Percentiles rank a stretch among this genome's conserved stretches.
These are phyloP conservation scores for Alternaria dauci DNA, from an alignment of 2,329 filamentous ascomycete genomes.

Conservation along the genomic window DNA sequence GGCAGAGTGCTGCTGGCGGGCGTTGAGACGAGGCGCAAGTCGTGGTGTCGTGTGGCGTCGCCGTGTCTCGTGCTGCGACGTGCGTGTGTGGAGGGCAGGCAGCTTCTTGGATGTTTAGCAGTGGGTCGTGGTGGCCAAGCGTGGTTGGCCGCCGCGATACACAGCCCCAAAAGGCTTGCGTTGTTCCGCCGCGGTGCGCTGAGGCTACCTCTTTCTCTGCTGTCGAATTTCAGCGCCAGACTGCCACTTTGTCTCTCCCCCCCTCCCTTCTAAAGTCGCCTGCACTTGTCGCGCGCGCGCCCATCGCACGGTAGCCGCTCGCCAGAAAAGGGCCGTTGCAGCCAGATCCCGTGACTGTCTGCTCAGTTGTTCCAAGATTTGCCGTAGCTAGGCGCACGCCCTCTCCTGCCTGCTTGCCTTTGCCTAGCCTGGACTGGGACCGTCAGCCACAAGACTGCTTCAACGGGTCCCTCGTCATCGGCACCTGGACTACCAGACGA, in stretches of 20 bases:
- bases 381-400: neutral
- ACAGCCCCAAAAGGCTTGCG: conserved; percentile 20
- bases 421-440: conserved; percentile 10
- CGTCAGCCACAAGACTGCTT: conserved; percentile 16
- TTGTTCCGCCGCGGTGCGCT: conserved; percentile 10
- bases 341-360: conserved; percentile 3
- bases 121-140: conserved; percentile 13
- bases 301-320: neutral
- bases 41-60: conserved; percentile 12
- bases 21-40: neutral
- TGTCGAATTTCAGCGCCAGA: neutral
- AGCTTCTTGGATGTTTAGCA: conserved; percentile 8
- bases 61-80: conserved; percentile 11
- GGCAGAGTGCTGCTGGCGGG: conserved; percentile 6
- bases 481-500: conserved; percentile 13
- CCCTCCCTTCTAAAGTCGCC: neutral
- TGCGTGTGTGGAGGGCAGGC: conserved; percentile 5
- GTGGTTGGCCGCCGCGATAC: conserved; percentile 13
- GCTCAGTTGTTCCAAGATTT: neutral
- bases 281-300: neutral
- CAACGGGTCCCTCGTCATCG: conserved; percentile 15
- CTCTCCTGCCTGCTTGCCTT: neutral
- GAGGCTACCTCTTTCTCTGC: conserved; percentile 2
- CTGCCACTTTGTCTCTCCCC: neutral
- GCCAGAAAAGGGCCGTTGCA: neutral